Conservation (phyloP, 495 filamentous ascomycete species). For the Aspergillus sclerotiicarbonarius region DNA sequence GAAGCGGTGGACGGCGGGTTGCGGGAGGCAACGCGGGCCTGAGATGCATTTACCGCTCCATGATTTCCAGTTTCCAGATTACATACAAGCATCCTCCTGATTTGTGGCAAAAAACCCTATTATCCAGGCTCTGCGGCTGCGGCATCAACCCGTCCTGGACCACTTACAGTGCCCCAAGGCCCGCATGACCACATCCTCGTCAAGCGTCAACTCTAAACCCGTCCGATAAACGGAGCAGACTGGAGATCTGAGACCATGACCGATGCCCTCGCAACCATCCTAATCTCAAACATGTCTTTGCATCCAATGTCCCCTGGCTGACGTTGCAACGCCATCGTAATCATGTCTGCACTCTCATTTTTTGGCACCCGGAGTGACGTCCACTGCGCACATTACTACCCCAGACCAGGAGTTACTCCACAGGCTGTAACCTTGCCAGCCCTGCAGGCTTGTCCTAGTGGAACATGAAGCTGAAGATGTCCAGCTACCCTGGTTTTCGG, state of each 20-base stretch:
- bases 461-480: background rate
- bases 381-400: background rate
- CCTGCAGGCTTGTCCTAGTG: background rate
- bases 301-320: background rate
- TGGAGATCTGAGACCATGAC: background rate
- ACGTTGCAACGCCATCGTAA: background rate
- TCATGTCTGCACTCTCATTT: background rate
- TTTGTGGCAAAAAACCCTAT: background rate
- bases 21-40: constrained; percentile 47
- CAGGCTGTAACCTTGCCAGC: background rate
- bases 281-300: background rate
- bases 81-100: background rate
- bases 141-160: background rate
- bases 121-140: background rate
- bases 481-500: background rate
- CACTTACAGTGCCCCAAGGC: background rate
- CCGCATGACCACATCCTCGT: constrained; percentile 2
- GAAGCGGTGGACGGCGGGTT: constrained; percentile 44
- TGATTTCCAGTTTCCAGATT: background rate
- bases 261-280: background rate
- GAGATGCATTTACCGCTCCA: constrained; percentile 19
- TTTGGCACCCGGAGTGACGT: background rate
- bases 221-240: background rate
- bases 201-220: constrained; percentile 6
- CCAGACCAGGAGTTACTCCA: background rate